A percentile compares a stretch with the other conserved stretches of the same genome.
Conservation (phyloP, 2,329 filamentous ascomycete species). For the Pseudogymnoascus sp. region DNA sequence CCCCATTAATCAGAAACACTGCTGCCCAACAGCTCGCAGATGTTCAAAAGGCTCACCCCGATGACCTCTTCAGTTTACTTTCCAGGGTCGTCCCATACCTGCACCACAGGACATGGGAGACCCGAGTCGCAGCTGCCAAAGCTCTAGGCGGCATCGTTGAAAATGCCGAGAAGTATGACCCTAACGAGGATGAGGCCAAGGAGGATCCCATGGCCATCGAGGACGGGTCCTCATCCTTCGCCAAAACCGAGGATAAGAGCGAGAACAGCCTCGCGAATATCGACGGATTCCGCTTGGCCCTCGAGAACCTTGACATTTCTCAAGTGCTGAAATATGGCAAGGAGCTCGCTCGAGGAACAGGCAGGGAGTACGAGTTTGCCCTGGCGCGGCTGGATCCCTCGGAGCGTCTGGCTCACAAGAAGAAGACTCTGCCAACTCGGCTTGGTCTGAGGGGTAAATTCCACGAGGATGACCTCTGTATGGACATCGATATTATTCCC, state of each 20-base stretch:
- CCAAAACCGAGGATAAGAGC: slow-evolving; percentile 52
- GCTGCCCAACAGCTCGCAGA: slow-evolving; percentile 95
- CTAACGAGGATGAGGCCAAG: slow-evolving; percentile 66
- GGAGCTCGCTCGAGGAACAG: slow-evolving; percentile 72
- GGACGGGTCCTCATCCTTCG: slow-evolving; percentile 26
- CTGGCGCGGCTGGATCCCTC: slow-evolving; percentile 75
- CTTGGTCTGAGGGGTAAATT: slow-evolving; percentile 79
- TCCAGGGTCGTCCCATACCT: slow-evolving; percentile 93
- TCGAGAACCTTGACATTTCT: slow-evolving; percentile 68
- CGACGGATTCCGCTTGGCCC: slow-evolving; percentile 57
- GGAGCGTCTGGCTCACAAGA: slow-evolving; percentile 74
- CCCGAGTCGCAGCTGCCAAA: slow-evolving; percentile 83
- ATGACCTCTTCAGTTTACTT: slow-evolving; percentile 93
- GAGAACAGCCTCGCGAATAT: slow-evolving; percentile 32
- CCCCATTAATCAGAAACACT: slow-evolving; percentile 89
- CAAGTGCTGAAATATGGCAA: slow-evolving; percentile 77
- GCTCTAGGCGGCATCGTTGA: slow-evolving; percentile 91
- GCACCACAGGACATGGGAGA: slow-evolving; percentile 94
- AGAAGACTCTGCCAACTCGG: slow-evolving; percentile 75
- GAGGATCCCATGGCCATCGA: slow-evolving; percentile 36
- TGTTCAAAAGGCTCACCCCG: slow-evolving; percentile 95
- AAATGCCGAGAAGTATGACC: slow-evolving; percentile 80
- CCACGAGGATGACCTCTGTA: slow-evolving; percentile 74
- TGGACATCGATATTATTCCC: slow-evolving; percentile 46
- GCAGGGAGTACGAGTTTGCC: slow-evolving; percentile 75